phyloP scores from a whole-genome alignment of 1,284 basidiomycete genomes.

The Phlebopus sp. region DNA sequence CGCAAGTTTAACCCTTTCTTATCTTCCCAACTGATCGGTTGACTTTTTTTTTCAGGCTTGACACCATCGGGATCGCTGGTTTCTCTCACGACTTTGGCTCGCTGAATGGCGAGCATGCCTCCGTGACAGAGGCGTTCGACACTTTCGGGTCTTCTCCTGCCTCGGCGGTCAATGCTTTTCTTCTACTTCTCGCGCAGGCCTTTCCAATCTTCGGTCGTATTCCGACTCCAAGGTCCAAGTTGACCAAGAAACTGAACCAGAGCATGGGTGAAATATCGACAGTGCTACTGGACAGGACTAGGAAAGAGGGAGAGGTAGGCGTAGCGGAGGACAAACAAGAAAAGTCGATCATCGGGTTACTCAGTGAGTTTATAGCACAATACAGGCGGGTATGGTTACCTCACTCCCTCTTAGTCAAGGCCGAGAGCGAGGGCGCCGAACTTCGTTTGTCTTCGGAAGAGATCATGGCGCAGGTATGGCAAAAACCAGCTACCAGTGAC shows the following conservation, averaged over 20 bases:
- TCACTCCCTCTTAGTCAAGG: conserved; percentile 16
- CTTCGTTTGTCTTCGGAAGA: conserved; percentile 62
- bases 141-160: conserved; percentile 33
- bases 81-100: conserved; percentile 58
- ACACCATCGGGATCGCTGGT: conserved; percentile 43
- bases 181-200: conserved; percentile 39
- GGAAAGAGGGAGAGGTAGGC: conserved; percentile 38
- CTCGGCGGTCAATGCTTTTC: conserved; percentile 27
- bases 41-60: conserved; percentile 32
- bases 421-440: conserved; percentile 38
- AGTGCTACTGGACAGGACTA: conserved; percentile 41
- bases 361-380: conserved; percentile 12
- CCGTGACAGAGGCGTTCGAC: conserved; percentile 46
- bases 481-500: neutral
- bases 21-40: conserved; percentile 1
- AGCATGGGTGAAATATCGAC: conserved; percentile 46
- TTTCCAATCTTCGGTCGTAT: conserved; percentile 44
- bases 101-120: conserved; percentile 44
- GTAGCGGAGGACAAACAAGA: conserved; percentile 33
- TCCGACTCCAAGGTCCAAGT: conserved; percentile 39
- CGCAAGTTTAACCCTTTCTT: conserved; percentile 31
- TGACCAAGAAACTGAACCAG: conserved; percentile 35
- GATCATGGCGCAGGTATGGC: conserved; percentile 52
- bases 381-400: neutral
- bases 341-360: conserved; percentile 45